Percentiles rank a stretch among this genome's conserved stretches.
Evolutionary conservation across 306 rosid genomes (phyloP).

Genomic region (Echinosophora koreensis): DNA sequence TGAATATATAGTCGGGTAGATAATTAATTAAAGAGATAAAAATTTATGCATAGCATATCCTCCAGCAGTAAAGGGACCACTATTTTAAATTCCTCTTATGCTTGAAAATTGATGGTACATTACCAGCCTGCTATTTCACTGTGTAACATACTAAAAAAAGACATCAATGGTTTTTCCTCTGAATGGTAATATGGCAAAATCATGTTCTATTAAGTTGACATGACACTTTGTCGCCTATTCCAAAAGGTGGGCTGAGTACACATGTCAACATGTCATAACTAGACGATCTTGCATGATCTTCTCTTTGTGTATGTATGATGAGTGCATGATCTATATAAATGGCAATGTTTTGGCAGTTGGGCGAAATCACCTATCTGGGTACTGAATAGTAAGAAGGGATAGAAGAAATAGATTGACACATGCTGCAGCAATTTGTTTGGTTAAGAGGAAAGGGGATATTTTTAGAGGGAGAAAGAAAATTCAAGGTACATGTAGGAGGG

Average conservation of each 20-base stretch:
- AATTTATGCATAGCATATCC: conserved; percentile 26
- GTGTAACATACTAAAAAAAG: not conserved
- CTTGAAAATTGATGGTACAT: conserved; percentile 16
- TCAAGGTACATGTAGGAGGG: not conserved
- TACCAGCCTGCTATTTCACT: conserved; percentile 5
- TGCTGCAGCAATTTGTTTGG: not conserved
- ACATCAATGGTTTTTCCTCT: not conserved
- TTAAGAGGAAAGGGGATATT: not conserved
- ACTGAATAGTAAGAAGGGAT: not conserved
- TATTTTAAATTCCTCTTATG: not conserved
- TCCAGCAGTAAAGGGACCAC: not conserved
- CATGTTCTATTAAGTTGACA: not conserved
- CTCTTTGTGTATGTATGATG: not conserved
- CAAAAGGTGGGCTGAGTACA: not conserved
- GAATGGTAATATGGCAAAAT: not conserved
- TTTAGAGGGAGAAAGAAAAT: not conserved
- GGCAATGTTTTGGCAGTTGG: not conserved
- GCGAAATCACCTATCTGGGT: not conserved
- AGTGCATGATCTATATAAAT: not conserved
- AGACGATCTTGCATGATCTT: not conserved
- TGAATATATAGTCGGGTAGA: conserved; percentile 9
- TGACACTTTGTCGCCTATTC: not conserved
- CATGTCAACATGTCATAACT: not conserved
- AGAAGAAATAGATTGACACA: not conserved
- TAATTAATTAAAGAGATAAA: conserved; percentile 1